Conservation (phyloP, 108 stramenopile species). For the Aurantiochytrium sp. region DNA sequence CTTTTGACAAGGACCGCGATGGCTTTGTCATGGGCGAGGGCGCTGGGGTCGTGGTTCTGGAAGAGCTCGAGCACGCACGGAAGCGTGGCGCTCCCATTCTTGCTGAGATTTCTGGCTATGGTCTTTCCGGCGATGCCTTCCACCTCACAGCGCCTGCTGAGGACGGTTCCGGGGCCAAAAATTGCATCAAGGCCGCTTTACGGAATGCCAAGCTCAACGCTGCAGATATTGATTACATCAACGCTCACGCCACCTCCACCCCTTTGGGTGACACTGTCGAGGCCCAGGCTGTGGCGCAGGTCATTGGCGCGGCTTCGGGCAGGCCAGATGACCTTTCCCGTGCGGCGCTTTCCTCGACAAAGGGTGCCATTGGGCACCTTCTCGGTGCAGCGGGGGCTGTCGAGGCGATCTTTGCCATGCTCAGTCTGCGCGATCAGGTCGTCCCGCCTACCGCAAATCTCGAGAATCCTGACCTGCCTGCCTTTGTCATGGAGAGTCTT, state of each 20-base stretch:
- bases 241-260: conserved; percentile 95
- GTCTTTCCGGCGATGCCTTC: conserved; percentile 85
- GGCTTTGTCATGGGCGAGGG: conserved; percentile 99
- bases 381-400: conserved; percentile 92
- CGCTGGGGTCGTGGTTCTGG: conserved; percentile 84
- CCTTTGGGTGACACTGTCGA: conserved; percentile 88
- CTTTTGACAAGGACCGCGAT: conserved; percentile 82
- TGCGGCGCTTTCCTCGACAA: conserved; percentile 69
- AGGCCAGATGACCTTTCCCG: neutral
- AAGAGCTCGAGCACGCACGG: conserved; percentile 77
- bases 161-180: conserved; percentile 66
- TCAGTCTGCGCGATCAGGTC: conserved; percentile 51
- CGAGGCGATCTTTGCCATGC: conserved; percentile 77
- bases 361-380: conserved; percentile 88
- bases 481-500: conserved; percentile 75
- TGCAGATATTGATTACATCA: conserved; percentile 74
- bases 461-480: conserved; percentile 70
- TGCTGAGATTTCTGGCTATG: conserved; percentile 86
- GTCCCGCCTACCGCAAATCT: conserved; percentile 80
- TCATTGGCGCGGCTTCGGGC: neutral
- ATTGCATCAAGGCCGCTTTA: conserved; percentile 73
- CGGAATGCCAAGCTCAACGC: conserved; percentile 61
- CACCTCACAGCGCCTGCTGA: conserved; percentile 80
- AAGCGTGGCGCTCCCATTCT: conserved; percentile 84
- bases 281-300: conserved; percentile 52